Base-by-base conservation (phyloP, 805 yeast genomes). In the Pichia rugopelliculosa region DNA sequence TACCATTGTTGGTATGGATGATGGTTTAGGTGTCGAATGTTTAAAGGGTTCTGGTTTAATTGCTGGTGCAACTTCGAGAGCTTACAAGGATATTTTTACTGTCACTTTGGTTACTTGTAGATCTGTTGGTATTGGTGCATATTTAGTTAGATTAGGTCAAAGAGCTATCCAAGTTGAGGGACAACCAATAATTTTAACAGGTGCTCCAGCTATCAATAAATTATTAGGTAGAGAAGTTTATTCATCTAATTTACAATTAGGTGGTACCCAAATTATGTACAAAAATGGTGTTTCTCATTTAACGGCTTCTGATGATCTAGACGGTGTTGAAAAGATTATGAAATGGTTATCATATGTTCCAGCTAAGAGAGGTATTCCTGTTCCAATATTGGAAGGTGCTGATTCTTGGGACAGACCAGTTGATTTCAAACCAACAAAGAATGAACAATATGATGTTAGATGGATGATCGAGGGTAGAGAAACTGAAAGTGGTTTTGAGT, bases 81-180 rank as follows among this genome's bases (percentile, higher is more conserved):
- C 99, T 20, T 93, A 93, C 79, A 86, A 87, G 67, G 99, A 93
- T 64, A 93, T 93, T 53, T 93, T 93, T 75, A 93, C 99, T 20
- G 80, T 90, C 50, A 91, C 99, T n/a, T 76, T 93, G 67, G 99
- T 93, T 47, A 93, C 99, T n/a, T 90, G 98, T 74, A 84, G 99
- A 77, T 90, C 98, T 45, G 99, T 93, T 61, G 99, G 99, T 83
- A 93, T 93, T 67, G 99, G 99, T 75, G 99, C 99, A 41, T 93
- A 93, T 66, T 76, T 93, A 65, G 99, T 93, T 38, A 85, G 99
- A 71, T 77, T 93, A 57, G 99, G 99, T 62, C 98, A 93, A 76
- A 85, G 99, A 76, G 95, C 98, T 39, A 90, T 93, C 60, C 99
- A 93, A 73, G 86, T 93, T 59, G 97, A 93, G 68, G 99, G 99